Conservation (phyloP, 257 asterid species). For the Capsicum pubescens region DNA sequence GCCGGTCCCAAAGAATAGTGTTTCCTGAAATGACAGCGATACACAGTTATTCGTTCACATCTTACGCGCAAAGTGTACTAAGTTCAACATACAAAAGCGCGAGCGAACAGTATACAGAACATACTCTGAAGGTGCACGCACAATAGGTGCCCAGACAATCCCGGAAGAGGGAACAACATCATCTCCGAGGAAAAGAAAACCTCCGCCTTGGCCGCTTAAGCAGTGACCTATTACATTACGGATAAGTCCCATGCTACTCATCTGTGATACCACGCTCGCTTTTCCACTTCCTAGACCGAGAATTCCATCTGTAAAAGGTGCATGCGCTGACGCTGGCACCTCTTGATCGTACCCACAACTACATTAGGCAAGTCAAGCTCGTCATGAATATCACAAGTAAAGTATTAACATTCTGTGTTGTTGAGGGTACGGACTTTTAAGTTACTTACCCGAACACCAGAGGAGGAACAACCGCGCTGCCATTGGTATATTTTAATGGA, state of each 20-base stretch:
- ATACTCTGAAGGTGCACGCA: constrained; percentile 38
- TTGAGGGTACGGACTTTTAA: no score
- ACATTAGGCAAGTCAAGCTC: constrained; percentile 27
- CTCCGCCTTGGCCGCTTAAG: constrained; percentile 73
- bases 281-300: constrained; percentile 91
- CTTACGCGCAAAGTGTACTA: neutral
- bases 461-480: constrained; percentile 56
- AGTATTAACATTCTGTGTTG: no score
- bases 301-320: constrained; percentile 81
- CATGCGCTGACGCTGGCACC: constrained; percentile 51
- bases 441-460: constrained; percentile 71
- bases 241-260: constrained; percentile 56
- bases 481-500: constrained; percentile 66
- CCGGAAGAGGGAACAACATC: constrained; percentile 59
- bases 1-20: constrained; percentile 48
- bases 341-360: constrained; percentile 95
- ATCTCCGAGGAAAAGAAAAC: constrained; percentile 89
- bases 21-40: constrained; percentile 37
- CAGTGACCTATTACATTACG: constrained; percentile 85
- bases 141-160: constrained; percentile 45
- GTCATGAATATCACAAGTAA: constrained; percentile 2
- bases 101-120: neutral
- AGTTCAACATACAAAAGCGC: neutral
- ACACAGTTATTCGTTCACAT: neutral
- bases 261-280: constrained; percentile 72